Evolutionary conservation across 345 rosid genomes (phyloP).

Genomic region (Dovyalis caffra): DNA sequence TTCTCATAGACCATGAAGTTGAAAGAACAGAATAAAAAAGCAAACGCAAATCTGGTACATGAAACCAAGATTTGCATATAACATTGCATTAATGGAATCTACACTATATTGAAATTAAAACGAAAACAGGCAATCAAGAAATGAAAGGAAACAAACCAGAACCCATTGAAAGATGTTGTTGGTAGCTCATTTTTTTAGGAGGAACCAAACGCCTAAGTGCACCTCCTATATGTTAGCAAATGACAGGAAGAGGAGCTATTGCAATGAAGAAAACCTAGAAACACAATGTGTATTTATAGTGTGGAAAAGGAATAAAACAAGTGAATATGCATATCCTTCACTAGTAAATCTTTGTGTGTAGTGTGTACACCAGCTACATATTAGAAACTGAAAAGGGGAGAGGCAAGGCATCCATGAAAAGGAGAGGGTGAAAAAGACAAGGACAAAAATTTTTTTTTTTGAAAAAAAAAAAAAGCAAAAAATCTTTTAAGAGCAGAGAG

Average conservation of each 20-base stretch:
- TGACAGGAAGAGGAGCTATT: constrained; percentile 19
- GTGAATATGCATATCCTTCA: constrained; percentile 35
- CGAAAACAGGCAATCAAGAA: neutral
- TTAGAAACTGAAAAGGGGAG: constrained; percentile 34
- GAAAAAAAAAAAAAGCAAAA: constrained; percentile 41
- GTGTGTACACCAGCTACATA: constrained; percentile 50
- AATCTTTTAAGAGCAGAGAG: constrained; percentile 45
- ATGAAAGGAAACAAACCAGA: constrained; percentile 57
- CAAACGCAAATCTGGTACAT: constrained; percentile 5
- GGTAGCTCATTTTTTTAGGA: constrained; percentile 57
- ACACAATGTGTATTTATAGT: constrained; percentile 48
- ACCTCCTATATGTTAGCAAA: constrained; percentile 4
- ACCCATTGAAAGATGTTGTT: constrained; percentile 46
- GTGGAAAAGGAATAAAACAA: constrained; percentile 53
- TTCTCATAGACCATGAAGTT: constrained; percentile 11
- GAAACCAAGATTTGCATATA: constrained; percentile 10
- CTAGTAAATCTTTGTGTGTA: constrained; percentile 20
- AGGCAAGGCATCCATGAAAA: constrained; percentile 47
- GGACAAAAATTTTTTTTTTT: too few relatives aligned
- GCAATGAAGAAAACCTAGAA: constrained; percentile 41
- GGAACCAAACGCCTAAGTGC: constrained; percentile 9
- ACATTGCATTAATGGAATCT: neutral
- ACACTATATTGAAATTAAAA: neutral
- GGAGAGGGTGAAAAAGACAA: constrained; percentile 26
- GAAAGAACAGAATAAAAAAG: neutral